Conservation (phyloP, 2,329 filamentous ascomycete genomes). For the Mycosphaerella sp. region DNA sequence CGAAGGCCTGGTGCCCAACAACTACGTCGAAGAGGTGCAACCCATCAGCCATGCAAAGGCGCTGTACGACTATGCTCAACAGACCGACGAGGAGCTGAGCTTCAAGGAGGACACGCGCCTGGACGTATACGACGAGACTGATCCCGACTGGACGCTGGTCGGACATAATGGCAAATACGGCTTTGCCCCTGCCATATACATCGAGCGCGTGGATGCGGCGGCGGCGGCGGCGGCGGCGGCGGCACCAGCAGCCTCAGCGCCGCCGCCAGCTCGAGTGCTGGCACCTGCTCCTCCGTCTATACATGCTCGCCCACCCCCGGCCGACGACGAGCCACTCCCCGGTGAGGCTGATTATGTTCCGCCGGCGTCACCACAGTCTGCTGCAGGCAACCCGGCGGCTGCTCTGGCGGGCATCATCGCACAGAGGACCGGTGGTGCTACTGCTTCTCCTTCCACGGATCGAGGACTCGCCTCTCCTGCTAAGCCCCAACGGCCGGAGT, state of each 20-base stretch:
- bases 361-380: conserved; percentile 35
- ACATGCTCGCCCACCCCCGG: conserved; percentile 34
- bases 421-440: conserved; percentile 39
- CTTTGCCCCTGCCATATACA: conserved; percentile 94
- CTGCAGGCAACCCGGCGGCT: conserved; percentile 48
- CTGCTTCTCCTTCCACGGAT: conserved; percentile 23
- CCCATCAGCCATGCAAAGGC: conserved; percentile 69
- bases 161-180: conserved; percentile 79
- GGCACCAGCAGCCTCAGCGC: conserved; percentile 33
- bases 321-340: conserved; percentile 34
- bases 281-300: conserved; percentile 33
- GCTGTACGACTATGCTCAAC: conserved; percentile 96
- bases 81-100: conserved; percentile 96
- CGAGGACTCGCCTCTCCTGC: conserved; percentile 44
- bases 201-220: conserved; percentile 59
- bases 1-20: conserved; percentile 82
- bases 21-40: conserved; percentile 82
- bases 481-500: conserved; percentile 49
- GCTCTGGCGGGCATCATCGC: conserved; percentile 50
- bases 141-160: conserved; percentile 95
- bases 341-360: conserved; percentile 40
- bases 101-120: conserved; percentile 83
- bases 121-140: conserved; percentile 79
- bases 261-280: conserved; percentile 34
- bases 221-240: conserved; percentile 20